A percentile compares a stretch with the other conserved stretches of the same genome.
Conservation (phyloP, 1,284 basidiomycete species). For the Peniophora sp. region DNA sequence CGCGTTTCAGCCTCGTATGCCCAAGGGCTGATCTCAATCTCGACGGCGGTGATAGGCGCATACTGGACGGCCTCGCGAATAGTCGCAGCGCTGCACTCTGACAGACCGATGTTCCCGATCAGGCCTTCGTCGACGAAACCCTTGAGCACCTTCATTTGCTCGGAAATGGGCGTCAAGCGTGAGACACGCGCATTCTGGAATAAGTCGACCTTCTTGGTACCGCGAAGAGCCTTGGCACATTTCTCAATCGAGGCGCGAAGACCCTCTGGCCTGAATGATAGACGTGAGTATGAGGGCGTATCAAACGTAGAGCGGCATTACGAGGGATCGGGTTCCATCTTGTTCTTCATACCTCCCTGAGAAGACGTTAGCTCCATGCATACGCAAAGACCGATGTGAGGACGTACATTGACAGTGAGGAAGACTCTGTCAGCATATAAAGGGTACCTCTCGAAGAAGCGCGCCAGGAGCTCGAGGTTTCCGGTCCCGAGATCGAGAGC, state of each 20-base stretch:
- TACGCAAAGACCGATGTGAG: constrained; percentile 22
- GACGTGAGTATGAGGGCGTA: background rate
- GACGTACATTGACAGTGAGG: constrained; percentile 22
- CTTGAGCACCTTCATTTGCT: constrained; percentile 12
- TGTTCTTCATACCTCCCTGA: constrained; percentile 30
- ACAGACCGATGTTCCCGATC: constrained; percentile 29
- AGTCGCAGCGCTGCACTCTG: constrained; percentile 29
- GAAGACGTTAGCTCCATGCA: constrained; percentile 36
- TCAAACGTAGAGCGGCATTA: constrained; percentile 4
- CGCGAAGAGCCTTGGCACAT: constrained; percentile 22
- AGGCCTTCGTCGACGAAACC: constrained; percentile 21
- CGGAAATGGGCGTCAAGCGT: constrained; percentile 7
- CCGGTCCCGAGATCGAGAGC: constrained; percentile 19
- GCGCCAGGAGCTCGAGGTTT: constrained; percentile 25
- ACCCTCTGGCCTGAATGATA: constrained; percentile 18
- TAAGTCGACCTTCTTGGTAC: constrained; percentile 27
- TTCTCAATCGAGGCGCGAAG: constrained; percentile 24
- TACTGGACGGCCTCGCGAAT: constrained; percentile 32
- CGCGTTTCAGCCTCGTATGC: constrained; percentile 36
- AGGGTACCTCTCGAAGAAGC: constrained; percentile 33
- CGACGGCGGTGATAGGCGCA: constrained; percentile 35
- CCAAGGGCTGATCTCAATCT: constrained; percentile 48
- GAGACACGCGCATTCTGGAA: constrained; percentile 21
- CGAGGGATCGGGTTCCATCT: constrained; percentile 12
- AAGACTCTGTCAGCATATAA: constrained; percentile 36